A percentile compares a stretch with the other conserved stretches of the same genome.
These are phyloP conservation scores for Claviceps digitariae DNA, from an alignment of 2,329 filamentous ascomycete species.

Conservation along the genomic window DNA sequence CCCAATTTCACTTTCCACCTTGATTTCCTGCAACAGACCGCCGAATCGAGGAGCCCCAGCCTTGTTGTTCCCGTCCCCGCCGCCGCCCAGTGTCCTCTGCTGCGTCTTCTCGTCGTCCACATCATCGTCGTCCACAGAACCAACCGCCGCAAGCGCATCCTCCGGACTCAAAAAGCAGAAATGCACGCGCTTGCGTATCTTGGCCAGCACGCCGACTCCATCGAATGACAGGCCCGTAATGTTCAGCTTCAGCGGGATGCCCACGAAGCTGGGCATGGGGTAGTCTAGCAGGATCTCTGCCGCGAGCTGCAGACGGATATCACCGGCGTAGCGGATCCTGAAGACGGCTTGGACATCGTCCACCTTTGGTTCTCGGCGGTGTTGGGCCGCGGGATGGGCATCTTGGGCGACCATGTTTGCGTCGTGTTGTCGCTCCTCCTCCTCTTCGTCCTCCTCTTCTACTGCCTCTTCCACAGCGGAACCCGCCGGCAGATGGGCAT, in stretches of 20 bases:
- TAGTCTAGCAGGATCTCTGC: constrained; percentile 95
- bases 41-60: constrained; percentile 36
- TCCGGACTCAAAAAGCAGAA: constrained; percentile 92
- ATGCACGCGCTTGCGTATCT: constrained; percentile 78
- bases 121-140: constrained; percentile 25
- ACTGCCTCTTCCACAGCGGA: constrained; percentile 28
- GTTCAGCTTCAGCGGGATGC: constrained; percentile 84
- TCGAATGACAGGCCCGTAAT: constrained; percentile 94
- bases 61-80: constrained; percentile 7
- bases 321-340: constrained; percentile 76
- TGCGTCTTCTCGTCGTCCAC: neutral
- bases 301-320: constrained; percentile 77
- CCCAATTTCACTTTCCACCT: constrained; percentile 95
- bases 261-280: constrained; percentile 95
- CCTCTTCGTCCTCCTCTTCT: constrained; percentile 14
- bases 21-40: constrained; percentile 78
- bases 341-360: constrained; percentile 91
- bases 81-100: constrained; percentile 11
- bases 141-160: constrained; percentile 65
- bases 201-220: constrained; percentile 80
- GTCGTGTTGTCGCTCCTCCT: constrained; percentile 8
- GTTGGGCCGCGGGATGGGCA: constrained; percentile 9
- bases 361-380: constrained; percentile 56
- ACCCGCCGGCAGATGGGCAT: constrained; percentile 25
- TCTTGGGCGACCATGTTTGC: constrained; percentile 15